Evolutionary conservation across 1,284 basidiomycete species (phyloP), one percentile per base, ranked within the genome.

Genomic region (Heterobasidion occidentale): DNA sequence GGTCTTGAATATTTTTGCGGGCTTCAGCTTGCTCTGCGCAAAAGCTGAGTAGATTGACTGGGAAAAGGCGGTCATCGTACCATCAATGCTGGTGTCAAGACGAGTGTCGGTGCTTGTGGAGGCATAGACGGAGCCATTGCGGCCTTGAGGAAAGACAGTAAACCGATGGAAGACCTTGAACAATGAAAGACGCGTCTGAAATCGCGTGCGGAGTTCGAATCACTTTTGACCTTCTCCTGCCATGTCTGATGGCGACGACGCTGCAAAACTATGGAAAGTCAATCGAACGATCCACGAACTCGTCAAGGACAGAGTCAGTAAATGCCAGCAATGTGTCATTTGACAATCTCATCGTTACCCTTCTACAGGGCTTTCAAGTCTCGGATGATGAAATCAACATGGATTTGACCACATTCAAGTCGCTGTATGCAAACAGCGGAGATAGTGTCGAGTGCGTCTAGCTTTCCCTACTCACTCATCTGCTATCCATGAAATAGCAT

Each of bases 231-330:
- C 59, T 53, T 54, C 59, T 44, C 44, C 60, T 63, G 69, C 65
- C 62, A 84, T 86, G 83, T 74, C 77, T 60, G 86, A 89, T 60
- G 74, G 74, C 64, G 88, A 90, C 71, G 88, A 91, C 69, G 78
- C 81, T 54, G 85, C 93, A 54, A 86, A 88, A 67, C 79, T 99
- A 65, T 98, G 94, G 93, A 89, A 95, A 67, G 94, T 99, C 61
- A 95, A 95, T 73, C 78, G 92, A 66, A 99, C 97, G 46, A 91
- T 98, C 54, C 94, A 98, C 71, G 97, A 99, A 74, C 86, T 99
- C 57, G 92, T 96, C 59, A 85, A 88, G 67, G 97, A 99, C 71
- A 83, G 95, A 75, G 88, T 90, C 62, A 73, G 81, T 71, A 27
- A 27, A 27, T 45, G 1, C 15, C 42, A 7, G 9, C 45, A 17